phyloP scores from a whole-genome alignment of 1,284 basidiomycete genomes.

The Golubevia pallescens region DNA sequence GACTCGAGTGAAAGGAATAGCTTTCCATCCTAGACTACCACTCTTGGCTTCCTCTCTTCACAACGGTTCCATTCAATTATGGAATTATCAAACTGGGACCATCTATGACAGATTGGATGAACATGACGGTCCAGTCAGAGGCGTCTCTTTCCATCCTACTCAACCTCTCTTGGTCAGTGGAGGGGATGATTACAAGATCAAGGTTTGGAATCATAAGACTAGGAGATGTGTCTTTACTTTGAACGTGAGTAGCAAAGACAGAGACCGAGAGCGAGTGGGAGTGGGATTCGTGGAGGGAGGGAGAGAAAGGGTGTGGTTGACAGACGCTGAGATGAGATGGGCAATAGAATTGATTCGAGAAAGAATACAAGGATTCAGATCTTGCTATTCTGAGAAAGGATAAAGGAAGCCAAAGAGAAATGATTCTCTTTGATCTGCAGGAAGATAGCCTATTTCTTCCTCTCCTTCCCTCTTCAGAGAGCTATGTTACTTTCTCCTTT shows the following conservation, averaged over 20 bases:
- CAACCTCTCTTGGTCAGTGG: slow-evolving; percentile 61
- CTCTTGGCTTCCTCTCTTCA: slow-evolving; percentile 58
- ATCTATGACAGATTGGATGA: slow-evolving; percentile 63
- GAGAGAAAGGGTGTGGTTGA: too few relatives aligned
- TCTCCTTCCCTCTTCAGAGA: too few relatives aligned
- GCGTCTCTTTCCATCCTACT: slow-evolving; percentile 59
- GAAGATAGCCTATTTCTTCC: too few relatives aligned
- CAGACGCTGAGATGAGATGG: too few relatives aligned
- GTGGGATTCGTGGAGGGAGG: too few relatives aligned
- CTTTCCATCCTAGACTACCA: slow-evolving; percentile 59
- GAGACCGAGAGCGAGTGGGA: too few relatives aligned
- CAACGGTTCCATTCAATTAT: slow-evolving; percentile 64
- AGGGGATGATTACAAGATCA: slow-evolving; percentile 64
- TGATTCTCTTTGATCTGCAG: too few relatives aligned
- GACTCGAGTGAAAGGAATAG: slow-evolving; percentile 62
- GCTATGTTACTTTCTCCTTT: too few relatives aligned
- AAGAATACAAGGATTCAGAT: too few relatives aligned
- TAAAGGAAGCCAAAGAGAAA: too few relatives aligned
- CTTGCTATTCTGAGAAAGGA: too few relatives aligned
- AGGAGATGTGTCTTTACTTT: slow-evolving; percentile 60
- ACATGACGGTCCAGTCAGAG: slow-evolving; percentile 63
- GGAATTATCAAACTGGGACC: slow-evolving; percentile 64
- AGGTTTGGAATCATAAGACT: slow-evolving; percentile 64
- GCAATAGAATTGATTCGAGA: too few relatives aligned
- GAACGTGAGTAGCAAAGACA: slow-evolving; percentile 14